Base-by-base conservation (phyloP, 768 basidiomycete species). In the Galerina marginata region DNA sequence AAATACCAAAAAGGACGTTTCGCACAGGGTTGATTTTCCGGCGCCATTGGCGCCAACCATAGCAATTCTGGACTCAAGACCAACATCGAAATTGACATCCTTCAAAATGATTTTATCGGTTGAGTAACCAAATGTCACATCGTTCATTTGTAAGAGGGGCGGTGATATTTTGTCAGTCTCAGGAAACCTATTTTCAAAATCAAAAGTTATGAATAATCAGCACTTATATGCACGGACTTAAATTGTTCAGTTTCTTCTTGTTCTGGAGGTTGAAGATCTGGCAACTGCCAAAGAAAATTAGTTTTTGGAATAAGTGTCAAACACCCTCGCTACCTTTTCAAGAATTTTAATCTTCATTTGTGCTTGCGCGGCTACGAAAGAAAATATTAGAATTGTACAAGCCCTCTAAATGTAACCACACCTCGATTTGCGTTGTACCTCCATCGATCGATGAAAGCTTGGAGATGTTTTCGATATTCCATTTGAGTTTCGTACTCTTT, bases 401-500 rank as follows among this genome's bases (percentile, higher is more conserved):
- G 42, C 4, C 16, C 44, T 10, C 20, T 3, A 40, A 49, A 59
- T 40, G 2, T 11, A 43, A 37, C 58, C 58, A n/a, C 61, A 85
- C 90, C 91, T 67, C 96, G 85, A 72, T 96, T 96, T 58, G 95
- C 95, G 67, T 98, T 98, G 75, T 98, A 98, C 67, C 96, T 83
- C 97, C 97, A 99, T 54, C 95, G 83, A 69, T 99, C 97, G 67
- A 99, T 98, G 79, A 97, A 99, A 0, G 96, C 95, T 72, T 99
- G 96, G 33, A 99, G 77, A 78, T 97, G 94, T 68, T 92, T 91
- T 56, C 97, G 85, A 72, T 99, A 99, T 9, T 92, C 90, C 85
- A 97, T 88, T 75, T 99, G 97, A 0, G 94, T 81, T 37, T 99
- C 96, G 74, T 99, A 99, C 74, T 99, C 96, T 75, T 95, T 95